Evolutionary conservation across 257 asterid genomes (phyloP), one percentile per base, ranked within the genome.

Genomic region (Gentiana dahurica): DNA sequence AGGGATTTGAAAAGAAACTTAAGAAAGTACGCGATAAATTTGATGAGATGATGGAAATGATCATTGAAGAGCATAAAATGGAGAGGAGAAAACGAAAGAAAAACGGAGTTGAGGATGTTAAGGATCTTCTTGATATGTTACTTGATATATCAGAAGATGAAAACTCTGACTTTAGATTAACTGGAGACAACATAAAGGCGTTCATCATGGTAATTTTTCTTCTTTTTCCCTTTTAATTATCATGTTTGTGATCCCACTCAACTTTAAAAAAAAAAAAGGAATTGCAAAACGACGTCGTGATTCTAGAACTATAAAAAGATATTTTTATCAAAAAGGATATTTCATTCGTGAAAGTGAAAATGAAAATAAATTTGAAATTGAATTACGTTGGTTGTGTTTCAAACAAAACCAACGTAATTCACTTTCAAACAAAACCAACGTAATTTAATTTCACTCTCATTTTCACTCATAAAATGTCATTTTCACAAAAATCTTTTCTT

Each of bases 141-240:
- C 86, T 87, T 45, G 84, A 81, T 55, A 81, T 79, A 51, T 69
- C 82, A 47, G 90, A 81, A 60, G 85, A 83, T 59, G 73, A 63
- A 34, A 67, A 2, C 6, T 57, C 86, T 6, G 84, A 87, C 51
- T 55, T 76, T 6, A 78, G 57, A 58, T 51, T 87, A 51, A 73
- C 77, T 3, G 73, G 73, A 65, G 78, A 87, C 61, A 81, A 87
- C 51, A 81, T 87, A 64, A 84, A 87, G 71, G 84, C 92, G 15
- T 84, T 84, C 65, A 66, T 84, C 58, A 65, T 87, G 77, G 95
- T 87, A 86, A 71, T 33, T n/a, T 62, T 10, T 33, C 5, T 12
- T 34, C 36, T 36, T 4, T 2, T 2, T 5, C 2, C 4, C 34
- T 33, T 56, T 41, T 41, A 15, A 2, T 9, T 57, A 4, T 3